Conservation (phyloP, 169 alveolate genomes). For the Eimeria praecox region DNA sequence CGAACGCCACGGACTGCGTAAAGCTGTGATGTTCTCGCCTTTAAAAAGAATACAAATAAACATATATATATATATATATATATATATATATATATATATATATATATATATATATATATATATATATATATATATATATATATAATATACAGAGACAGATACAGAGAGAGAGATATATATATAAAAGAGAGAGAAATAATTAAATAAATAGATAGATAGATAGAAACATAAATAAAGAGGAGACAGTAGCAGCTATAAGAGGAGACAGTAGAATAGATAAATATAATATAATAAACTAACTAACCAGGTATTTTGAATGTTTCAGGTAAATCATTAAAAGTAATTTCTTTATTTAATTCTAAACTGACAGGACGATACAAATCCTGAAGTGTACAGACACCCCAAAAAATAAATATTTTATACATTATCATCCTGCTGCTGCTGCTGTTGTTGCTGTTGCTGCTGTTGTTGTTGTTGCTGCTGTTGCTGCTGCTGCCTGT, state of each 20-base stretch:
- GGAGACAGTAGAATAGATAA: not conserved
- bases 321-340: not conserved
- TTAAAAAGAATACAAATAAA: too few species aligned
- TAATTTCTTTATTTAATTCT: not conserved
- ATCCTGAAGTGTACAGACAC: conserved; percentile 15
- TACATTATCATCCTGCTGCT: too few species aligned
- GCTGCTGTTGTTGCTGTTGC: too few species aligned
- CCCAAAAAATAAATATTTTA: too few species aligned
- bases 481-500: too few species aligned
- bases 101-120: not conserved
- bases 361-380: not conserved
- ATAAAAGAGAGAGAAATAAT: too few species aligned
- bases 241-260: not conserved
- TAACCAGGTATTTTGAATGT: not conserved
- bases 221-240: too few species aligned
- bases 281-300: not conserved
- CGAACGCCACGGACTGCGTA: conserved; percentile 11
- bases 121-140: not conserved
- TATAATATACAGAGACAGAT: too few species aligned
- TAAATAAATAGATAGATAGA: too few species aligned
- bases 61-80: too few species aligned
- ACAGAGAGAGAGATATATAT: too few species aligned
- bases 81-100: not conserved
- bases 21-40: not conserved
- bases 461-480: too few species aligned